phyloP scores from a whole-genome alignment of 306 rosid genomes.

The Pachyrhizus erosus region DNA sequence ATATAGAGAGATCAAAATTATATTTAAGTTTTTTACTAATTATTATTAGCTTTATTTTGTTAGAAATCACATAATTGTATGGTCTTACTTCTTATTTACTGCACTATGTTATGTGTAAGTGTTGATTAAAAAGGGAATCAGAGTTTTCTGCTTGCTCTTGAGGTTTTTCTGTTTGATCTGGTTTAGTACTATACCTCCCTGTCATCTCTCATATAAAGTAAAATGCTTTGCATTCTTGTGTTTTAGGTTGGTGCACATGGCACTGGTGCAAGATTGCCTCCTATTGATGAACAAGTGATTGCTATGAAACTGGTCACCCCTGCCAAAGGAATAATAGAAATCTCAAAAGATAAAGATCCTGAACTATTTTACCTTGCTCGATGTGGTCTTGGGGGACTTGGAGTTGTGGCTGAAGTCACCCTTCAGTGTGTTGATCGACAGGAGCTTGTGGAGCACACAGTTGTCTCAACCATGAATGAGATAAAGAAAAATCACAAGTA shows the following conservation, averaged over 20 bases:
- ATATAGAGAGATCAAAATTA: too few relatives aligned
- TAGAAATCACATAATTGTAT: too few relatives aligned
- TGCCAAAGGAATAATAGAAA: conserved; percentile 87
- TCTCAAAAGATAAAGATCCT: conserved; percentile 84
- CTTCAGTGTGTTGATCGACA: conserved; percentile 96
- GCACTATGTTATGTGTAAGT: too few relatives aligned
- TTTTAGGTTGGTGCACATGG: conserved; percentile 98
- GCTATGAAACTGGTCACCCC: conserved; percentile 94
- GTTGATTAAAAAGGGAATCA: not conserved
- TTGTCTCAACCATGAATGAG: conserved; percentile 75
- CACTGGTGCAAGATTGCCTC: conserved; percentile 95
- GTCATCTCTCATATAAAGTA: not conserved
- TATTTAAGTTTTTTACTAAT: too few relatives aligned
- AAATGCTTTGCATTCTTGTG: conserved; percentile 25
- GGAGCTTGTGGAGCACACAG: conserved; percentile 97
- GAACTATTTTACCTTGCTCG: conserved; percentile 95
- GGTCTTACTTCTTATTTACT: too few relatives aligned
- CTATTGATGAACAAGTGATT: conserved; percentile 94
- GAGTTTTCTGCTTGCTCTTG: not conserved
- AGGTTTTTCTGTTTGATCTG: conserved; percentile 8
- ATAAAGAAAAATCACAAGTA: conserved; percentile 97
- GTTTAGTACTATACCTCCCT: not conserved
- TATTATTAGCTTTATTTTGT: too few relatives aligned
- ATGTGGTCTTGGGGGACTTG: conserved; percentile 97
- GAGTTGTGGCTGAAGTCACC: conserved; percentile 98